Conservation (phyloP, 2,329 filamentous ascomycete genomes). For the Aureobasidium vineae region DNA sequence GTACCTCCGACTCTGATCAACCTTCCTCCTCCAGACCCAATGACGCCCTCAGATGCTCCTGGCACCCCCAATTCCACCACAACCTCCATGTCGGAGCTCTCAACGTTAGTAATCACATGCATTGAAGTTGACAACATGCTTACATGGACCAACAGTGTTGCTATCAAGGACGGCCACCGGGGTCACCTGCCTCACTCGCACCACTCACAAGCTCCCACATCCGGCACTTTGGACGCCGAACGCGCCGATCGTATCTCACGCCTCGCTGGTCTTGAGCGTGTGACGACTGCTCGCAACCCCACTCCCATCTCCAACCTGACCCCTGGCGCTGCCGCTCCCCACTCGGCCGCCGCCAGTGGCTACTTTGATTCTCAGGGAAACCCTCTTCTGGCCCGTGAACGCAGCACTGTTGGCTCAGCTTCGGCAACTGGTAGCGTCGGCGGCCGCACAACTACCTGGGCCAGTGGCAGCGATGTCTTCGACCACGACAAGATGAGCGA, state of each 20-base stretch:
- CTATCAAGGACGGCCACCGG: slow-evolving; percentile 94
- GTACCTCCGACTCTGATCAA: slow-evolving; percentile 69
- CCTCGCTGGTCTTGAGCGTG: slow-evolving; percentile 83
- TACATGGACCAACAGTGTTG: slow-evolving; percentile 51
- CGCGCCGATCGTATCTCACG: slow-evolving; percentile 94
- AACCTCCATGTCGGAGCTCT: slow-evolving; percentile 86
- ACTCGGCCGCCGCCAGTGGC: slow-evolving; percentile 44
- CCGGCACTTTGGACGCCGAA: slow-evolving; percentile 77
- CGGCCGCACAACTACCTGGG: slow-evolving; percentile 63
- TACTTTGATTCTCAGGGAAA: slow-evolving; percentile 80
- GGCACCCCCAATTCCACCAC: slow-evolving; percentile 92
- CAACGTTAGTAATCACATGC: slow-evolving; percentile 52
- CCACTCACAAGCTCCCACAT: slow-evolving; percentile 41
- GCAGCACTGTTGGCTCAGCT: slow-evolving; percentile 86
- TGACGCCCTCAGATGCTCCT: slow-evolving; percentile 85
- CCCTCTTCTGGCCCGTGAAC: slow-evolving; percentile 64
- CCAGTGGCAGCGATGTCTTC: slow-evolving; percentile 59
- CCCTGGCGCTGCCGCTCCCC: slow-evolving; percentile 49
- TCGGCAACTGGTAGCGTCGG: slow-evolving; percentile 80
- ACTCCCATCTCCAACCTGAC: slow-evolving; percentile 44
- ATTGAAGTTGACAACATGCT: not conserved
- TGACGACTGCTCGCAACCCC: slow-evolving; percentile 67
- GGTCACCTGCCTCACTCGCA: slow-evolving; percentile 67
- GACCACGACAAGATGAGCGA: slow-evolving; percentile 71
- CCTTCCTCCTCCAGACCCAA: slow-evolving; percentile 76